These are phyloP conservation scores for Hypoxylon sp. DNA, from an alignment of 2,329 filamentous ascomycete species.

Conservation along the genomic window DNA sequence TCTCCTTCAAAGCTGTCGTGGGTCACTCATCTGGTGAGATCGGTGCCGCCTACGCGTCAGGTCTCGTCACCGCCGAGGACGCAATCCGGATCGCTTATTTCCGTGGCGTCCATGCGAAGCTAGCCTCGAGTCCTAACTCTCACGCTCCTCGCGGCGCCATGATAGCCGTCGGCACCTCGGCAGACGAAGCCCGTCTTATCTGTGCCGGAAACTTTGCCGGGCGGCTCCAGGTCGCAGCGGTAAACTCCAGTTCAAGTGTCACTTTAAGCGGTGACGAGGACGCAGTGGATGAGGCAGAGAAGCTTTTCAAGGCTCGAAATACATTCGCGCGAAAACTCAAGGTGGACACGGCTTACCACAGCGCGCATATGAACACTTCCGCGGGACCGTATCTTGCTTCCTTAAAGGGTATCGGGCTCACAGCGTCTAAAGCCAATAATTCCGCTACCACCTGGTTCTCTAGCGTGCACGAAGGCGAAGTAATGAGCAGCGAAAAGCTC, in stretches of 20 bases:
- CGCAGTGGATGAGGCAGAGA: conserved; percentile 1
- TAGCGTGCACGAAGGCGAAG: conserved; percentile 1
- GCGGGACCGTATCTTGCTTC: conserved; percentile 15
- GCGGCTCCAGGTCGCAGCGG: conserved; percentile 3
- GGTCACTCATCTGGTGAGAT: conserved; percentile 51
- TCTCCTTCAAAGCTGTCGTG: conserved; percentile 47
- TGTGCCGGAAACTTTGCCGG: conserved; percentile 1
- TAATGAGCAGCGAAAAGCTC: neutral
- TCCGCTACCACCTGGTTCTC: conserved; percentile 7
- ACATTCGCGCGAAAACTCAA: conserved; percentile 4
- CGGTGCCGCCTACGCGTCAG: conserved; percentile 46
- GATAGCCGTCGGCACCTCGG: conserved; percentile 57
- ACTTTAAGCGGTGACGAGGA: conserved; percentile 9
- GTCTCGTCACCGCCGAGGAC: conserved; percentile 40
- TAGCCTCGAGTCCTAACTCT: conserved; percentile 20
- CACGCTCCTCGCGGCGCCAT: conserved; percentile 53
- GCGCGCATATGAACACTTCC: neutral
- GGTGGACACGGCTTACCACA: conserved; percentile 15
- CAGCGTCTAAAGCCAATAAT: neutral
- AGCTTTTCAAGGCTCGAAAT: neutral
- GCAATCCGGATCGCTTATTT: conserved; percentile 52
- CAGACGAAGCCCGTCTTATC: conserved; percentile 30
- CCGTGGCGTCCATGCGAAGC: conserved; percentile 50
- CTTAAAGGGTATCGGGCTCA: neutral
- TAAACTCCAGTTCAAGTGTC: conserved; percentile 4